Conservation (phyloP, 1,284 basidiomycete species). For the Cutaneotrichosporon mucoides region DNA sequence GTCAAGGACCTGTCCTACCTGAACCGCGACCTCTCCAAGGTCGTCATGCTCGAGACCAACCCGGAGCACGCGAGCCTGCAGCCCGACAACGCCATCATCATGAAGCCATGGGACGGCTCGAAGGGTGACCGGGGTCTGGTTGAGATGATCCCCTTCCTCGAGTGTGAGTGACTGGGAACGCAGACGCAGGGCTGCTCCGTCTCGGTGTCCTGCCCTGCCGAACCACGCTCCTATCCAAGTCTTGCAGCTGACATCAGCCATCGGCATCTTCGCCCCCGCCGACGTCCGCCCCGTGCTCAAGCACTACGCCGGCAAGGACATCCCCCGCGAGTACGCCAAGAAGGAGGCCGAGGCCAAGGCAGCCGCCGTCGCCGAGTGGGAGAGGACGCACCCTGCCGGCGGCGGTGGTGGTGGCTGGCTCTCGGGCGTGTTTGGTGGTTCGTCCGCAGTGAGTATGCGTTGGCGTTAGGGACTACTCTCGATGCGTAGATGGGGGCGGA, state of each 20-base stretch:
- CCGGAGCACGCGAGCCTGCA: constrained; percentile 72
- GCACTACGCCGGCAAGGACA: constrained; percentile 81
- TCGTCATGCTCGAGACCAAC: constrained; percentile 81
- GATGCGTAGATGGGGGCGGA: too few species aligned
- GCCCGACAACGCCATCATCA: constrained; percentile 81
- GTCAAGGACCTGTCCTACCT: constrained; percentile 90
- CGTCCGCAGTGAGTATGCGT: constrained; percentile 12
- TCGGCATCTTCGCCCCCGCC: constrained; percentile 74
- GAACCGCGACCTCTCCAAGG: constrained; percentile 88
- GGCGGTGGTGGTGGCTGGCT: constrained; percentile 48
- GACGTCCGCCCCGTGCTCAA: constrained; percentile 85
- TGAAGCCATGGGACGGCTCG: constrained; percentile 85
- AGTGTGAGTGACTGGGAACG: constrained; percentile 60
- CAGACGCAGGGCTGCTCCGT: too few species aligned
- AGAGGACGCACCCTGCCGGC: constrained; percentile 55
- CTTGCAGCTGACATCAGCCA: constrained; percentile 55
- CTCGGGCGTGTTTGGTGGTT: constrained; percentile 60
- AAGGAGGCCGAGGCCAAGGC: constrained; percentile 76
- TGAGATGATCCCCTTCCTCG: constrained; percentile 92
- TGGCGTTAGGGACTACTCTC: too few species aligned
- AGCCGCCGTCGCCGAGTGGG: constrained; percentile 77
- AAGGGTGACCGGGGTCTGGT: constrained; percentile 73
- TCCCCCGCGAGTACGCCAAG: constrained; percentile 83
- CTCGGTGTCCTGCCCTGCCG: too few species aligned
- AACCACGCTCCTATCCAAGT: too few species aligned